Evolutionary conservation across 495 filamentous ascomycete species (phyloP), one percentile per base, ranked within the genome.

Genomic region (Sphaerosporella brunnea): DNA sequence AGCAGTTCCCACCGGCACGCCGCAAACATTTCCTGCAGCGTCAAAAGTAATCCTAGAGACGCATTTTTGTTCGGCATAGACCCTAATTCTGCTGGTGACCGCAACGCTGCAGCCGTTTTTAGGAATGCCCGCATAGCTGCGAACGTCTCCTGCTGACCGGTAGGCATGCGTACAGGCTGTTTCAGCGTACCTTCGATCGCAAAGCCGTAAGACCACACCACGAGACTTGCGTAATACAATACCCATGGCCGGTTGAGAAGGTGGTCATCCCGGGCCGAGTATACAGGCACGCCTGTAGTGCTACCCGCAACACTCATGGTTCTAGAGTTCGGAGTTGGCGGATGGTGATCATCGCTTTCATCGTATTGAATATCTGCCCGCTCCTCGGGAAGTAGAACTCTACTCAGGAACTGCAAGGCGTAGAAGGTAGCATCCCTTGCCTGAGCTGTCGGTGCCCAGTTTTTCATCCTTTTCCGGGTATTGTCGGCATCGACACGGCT

Each of bases 241-340:
- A 96, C 84, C 90, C 90, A 97, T 2, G 90, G 85, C 23, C 90
- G 73, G 55, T 96, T 93, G 41, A 95, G 70, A 7, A 96, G 70
- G 45, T 81, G 82, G 57, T 97, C 90, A 57, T 95, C 83, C 15
- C 83, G 75, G 0, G 90, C 87, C 10, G 75, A 79, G 62, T 95
- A 96, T 4, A 64, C 50, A 1, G 62, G 58, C 11, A 53, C 54
- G n/a, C 58, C 53, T 49, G 50, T 54, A 11, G 45, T 56, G 30
- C 43, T 46, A 34, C 30, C 30, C 1, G 43, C 51, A 35, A 35
- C 64, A 59, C 34, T 50, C 39, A 52, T 30, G 30, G 40, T 55
- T 24, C 52, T 47, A 16, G 51, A 51, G 26, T 48, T 54, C 20
- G 50, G 59, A 49, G 59, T 53, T 54, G 64, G 62, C 36, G 66